Conservation (phyloP, 768 basidiomycete species). For the Pulveroboletus sp. region DNA sequence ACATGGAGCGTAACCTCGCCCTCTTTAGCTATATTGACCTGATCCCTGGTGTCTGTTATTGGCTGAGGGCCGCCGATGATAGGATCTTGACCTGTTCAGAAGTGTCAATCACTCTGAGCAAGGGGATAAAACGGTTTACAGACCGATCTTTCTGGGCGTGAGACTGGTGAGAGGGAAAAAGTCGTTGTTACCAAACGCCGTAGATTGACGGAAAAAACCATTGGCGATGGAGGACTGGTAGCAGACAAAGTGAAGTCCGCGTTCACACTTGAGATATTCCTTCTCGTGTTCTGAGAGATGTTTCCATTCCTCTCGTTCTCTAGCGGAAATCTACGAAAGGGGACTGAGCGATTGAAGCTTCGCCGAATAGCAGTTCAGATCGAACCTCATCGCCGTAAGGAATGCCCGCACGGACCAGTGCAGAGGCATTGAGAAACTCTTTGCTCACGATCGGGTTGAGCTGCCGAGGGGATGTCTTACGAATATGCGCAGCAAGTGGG, state of each 20-base stretch:
- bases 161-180: constrained; percentile 19
- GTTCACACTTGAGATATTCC: not conserved
- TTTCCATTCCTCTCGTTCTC: not conserved
- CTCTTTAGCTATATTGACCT: not conserved
- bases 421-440: constrained; percentile 17
- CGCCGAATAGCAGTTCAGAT: too few relatives aligned
- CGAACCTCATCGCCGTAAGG: constrained; percentile 33
- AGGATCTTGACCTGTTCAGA: constrained; percentile 24
- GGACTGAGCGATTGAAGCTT: not conserved
- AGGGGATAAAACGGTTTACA: not conserved
- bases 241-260: constrained; percentile 31
- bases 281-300: not conserved
- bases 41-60: not conserved
- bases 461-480: constrained; percentile 45
- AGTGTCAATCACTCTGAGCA: not conserved
- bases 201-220: constrained; percentile 34
- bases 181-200: constrained; percentile 19
- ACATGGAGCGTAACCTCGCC: not conserved
- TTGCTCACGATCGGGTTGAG: constrained; percentile 18
- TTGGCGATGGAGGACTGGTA: constrained; percentile 38
- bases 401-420: constrained; percentile 33
- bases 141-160: constrained; percentile 16
- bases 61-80: constrained; percentile 18
- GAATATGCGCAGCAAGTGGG: constrained; percentile 48
- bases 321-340: constrained; percentile 4